Percentiles rank a stretch among this genome's conserved stretches.
Conservation (phyloP, 108 stramenopile species). For the Cyclostephanos tholiformis region DNA sequence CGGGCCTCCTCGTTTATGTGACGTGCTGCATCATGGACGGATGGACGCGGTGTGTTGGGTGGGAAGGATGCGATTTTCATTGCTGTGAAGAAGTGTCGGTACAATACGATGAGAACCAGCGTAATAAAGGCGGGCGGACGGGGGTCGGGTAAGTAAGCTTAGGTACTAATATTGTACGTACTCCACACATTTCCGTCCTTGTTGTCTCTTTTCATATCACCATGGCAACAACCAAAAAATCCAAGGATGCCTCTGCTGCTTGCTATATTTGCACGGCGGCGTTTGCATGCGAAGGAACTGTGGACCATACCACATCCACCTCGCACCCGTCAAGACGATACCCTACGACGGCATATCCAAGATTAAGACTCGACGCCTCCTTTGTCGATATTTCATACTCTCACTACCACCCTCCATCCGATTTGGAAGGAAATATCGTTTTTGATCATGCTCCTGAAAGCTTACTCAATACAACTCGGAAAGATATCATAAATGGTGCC, state of each 20-base stretch:
- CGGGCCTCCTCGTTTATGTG: constrained; percentile 81
- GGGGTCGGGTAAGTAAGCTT: no score
- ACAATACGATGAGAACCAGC: no score
- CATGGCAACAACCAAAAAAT: neutral
- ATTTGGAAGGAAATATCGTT: neutral
- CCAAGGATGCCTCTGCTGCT: neutral
- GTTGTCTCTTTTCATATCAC: no score
- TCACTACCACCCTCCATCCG: neutral
- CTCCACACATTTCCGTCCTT: no score
- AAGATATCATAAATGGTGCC: neutral
- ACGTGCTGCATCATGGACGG: constrained; percentile 52
- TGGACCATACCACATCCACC: neutral
- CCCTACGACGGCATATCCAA: neutral
- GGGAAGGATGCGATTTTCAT: constrained; percentile 34
- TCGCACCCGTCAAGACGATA: neutral
- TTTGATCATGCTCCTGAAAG: constrained; percentile 8
- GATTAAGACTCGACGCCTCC: constrained; percentile 22
- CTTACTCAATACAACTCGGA: neutral
- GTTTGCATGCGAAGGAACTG: neutral
- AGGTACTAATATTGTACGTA: no score
- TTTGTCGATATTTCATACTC: constrained; percentile 30
- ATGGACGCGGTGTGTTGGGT: constrained; percentile 27
- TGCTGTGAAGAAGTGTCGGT: no score
- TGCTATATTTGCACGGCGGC: constrained; percentile 10
- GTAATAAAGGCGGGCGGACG: no score